Evolutionary conservation across 2,329 filamentous ascomycete species (phyloP).

Genomic region (Calonectria naviculata): DNA sequence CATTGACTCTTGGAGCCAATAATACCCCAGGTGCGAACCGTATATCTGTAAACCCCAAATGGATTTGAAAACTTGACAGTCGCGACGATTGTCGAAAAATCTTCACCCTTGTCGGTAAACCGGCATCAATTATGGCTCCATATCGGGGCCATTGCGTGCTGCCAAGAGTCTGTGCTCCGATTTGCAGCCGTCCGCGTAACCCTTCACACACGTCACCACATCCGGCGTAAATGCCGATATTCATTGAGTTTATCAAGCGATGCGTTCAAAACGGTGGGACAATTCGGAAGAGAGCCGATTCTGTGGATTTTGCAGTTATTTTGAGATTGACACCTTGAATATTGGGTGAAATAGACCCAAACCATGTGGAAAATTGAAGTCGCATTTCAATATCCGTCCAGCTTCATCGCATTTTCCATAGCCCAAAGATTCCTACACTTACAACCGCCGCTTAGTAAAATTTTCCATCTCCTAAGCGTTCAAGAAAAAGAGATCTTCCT

Average conservation of each 20-base stretch:
- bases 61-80: neutral
- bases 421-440: no score
- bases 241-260: neutral
- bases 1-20: neutral
- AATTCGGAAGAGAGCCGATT: neutral
- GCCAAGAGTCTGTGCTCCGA: neutral
- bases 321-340: no score
- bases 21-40: no score
- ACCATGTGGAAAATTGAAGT: no score
- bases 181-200: neutral
- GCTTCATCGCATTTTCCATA: no score
- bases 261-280: neutral
- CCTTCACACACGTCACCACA: neutral
- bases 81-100: neutral
- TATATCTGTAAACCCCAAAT: neutral
- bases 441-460: neutral
- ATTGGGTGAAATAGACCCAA: no score
- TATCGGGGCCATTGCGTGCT: neutral
- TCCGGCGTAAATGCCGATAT: neutral
- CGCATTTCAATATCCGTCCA: no score
- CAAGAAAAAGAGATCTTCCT: neutral
- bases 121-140: neutral
- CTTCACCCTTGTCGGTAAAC: neutral
- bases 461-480: neutral
- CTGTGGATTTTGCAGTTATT: neutral